Base-by-base conservation (phyloP, 1,139 yeast species). In the Yamadazyma epiphylla region DNA sequence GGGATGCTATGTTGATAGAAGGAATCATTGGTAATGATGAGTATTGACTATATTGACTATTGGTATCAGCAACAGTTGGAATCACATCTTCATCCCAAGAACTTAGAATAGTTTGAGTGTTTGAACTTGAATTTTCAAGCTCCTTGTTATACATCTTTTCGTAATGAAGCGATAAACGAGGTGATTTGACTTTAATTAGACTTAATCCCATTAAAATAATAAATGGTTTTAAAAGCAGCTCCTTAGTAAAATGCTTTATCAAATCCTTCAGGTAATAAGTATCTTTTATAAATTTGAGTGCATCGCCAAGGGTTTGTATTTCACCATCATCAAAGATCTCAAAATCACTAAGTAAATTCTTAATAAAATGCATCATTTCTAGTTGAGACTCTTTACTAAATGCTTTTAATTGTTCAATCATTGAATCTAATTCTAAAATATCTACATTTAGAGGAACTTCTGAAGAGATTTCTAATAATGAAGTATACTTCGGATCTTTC, bases 401-500 rank as follows among this genome's bases (percentile, higher is more conserved):
- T 2, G 45, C 55, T 13, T 51, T 46, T 20, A 77, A 48, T 39
- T 77, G 80, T 3, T 55, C 58, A 15, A 77, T 38, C 80, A 77
- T 70, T 14, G 67, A 57, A 32, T 72, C 76, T 22, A 74, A 52
- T 39, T 75, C 80, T 2, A 46, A 45, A 4, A 70, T 35, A 27
- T 66, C 64, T 2, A 70, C 45, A 3, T 30, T 16, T 7, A 21
- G 26, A 13, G 42, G 47, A 12, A 33, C 25, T 15, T 26, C 26
- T 5, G 26, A 22, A 9, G 38, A 36, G 10, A 39, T 15, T 16
- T 43, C 43, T 4, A 37, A 23, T 5, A 43, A 17, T 3, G 48
- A 41, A 6, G 21, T 20, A 41, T 38, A 37, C 28, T 24, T 29
- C 4, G 35, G 33, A 10, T 25, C 35, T 10, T 26, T 26, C 13